Evolutionary conservation across 2,329 filamentous ascomycete species (phyloP), one percentile per base, ranked within the genome.

Genomic region (Penicillium sp.): DNA sequence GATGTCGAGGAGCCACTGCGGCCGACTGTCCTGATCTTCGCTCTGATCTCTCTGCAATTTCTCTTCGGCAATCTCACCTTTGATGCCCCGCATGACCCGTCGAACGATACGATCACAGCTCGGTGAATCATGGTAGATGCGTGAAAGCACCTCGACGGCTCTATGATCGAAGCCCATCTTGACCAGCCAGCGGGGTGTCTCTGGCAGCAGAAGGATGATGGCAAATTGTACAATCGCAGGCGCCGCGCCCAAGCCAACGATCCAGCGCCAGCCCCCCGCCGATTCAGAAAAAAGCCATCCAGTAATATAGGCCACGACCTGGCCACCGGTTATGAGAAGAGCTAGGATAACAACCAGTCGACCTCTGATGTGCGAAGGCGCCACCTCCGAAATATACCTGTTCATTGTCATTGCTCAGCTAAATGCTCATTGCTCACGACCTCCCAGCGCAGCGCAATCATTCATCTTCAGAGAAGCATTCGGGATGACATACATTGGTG

Each of bases 161-260:
- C 80, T 77, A 4, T 73, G 72, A 3, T 77, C 75, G 41, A 77
- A 74, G 1, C 83, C 85, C 3, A 77, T 81, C 64, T 83, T 84
- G 18, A 95, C 83, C 24, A 96, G 76, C 85, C 88, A 96, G 25
- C 91, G 78, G 32, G 91, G 91, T 9, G 88, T 94, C 69, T 97
- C 91, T 0, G 90, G 90, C 79, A 95, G 85, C 44, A 82, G 74
- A 2, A 82, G 58, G 50, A 96, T 71, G 46, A 94, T 71, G 0
- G 76, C 64, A 4, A 81, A 79, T 65, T 96, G 91, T 3, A 90
- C 47, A 0, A 80, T 66, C 0, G 90, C 90, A 0, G 91, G 91
- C 26, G 85, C 52, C 7, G 86, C 86, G 0, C 90, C 91, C 0
- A 96, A 69, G 0, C 90, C 90, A 0, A 96, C 90, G 80, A 95